phyloP scores from a whole-genome alignment of 805 yeast genomes.

The Starmerella floricola region DNA sequence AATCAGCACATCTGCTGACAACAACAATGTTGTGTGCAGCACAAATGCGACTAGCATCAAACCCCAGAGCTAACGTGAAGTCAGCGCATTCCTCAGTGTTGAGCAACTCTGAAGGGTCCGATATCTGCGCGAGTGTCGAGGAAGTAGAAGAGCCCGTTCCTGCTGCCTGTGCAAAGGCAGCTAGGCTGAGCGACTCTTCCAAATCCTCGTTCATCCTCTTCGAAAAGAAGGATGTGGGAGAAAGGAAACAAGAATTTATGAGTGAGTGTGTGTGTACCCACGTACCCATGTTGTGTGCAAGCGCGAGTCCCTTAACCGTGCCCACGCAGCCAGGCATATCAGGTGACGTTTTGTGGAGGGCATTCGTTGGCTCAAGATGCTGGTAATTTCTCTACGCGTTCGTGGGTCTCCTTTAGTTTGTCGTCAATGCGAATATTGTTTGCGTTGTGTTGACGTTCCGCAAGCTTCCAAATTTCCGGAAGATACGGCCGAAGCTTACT shows the following conservation, averaged over 20 bases:
- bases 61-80: conserved; percentile 4
- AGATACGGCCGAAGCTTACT: conserved; percentile 9
- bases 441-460: conserved; percentile 16
- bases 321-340: too few relatives aligned
- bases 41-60: conserved; percentile 8
- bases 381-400: conserved; percentile 2
- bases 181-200: not conserved
- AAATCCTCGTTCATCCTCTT: not conserved
- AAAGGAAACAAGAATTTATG: too few relatives aligned
- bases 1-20: conserved; percentile 14
- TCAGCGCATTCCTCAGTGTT: not conserved
- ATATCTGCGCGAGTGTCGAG: not conserved
- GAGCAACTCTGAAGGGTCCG: not conserved
- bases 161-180: not conserved
- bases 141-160: not conserved
- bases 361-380: too few relatives aligned
- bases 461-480: conserved; percentile 17
- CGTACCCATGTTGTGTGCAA: too few relatives aligned
- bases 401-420: conserved; percentile 19
- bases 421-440: conserved; percentile 20
- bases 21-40: conserved; percentile 19
- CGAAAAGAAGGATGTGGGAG: not conserved
- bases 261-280: too few relatives aligned
- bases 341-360: too few relatives aligned
- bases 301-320: too few relatives aligned